phyloP scores from a whole-genome alignment of 208 protist species.

The Trichomonas tenax region DNA sequence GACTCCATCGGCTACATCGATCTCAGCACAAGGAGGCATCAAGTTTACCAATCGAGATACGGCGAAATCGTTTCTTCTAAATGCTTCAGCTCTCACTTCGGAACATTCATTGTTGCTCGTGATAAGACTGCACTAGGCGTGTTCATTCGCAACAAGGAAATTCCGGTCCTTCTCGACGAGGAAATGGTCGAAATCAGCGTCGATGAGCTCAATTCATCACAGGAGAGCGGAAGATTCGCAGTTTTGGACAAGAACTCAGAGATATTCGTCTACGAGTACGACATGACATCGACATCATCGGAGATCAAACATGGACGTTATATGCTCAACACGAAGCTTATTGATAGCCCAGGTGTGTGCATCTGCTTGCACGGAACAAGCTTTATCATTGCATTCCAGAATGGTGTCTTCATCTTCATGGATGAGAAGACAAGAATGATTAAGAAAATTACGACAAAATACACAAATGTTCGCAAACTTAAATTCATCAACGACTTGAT shows the following conservation, averaged over 20 bases:
- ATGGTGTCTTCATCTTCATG: neutral
- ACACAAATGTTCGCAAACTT: neutral
- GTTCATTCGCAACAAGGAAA: neutral
- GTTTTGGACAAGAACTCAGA: neutral
- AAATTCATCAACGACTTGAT: neutral
- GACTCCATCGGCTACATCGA: neutral
- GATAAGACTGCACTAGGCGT: neutral
- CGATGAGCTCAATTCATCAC: neutral
- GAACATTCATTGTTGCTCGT: neutral
- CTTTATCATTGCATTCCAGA: neutral
- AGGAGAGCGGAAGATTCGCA: neutral
- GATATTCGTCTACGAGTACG: neutral
- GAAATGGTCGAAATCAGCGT: neutral
- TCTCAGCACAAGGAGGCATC: neutral
- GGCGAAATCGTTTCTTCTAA: neutral
- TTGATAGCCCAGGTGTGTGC: no score
- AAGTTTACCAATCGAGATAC: neutral
- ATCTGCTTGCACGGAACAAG: neutral
- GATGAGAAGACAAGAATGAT: neutral
- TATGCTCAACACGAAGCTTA: neutral
- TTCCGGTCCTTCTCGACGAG: neutral
- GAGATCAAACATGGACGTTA: neutral
- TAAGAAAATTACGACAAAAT: neutral
- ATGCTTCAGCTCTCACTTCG: neutral
- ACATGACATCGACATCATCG: neutral